Conservation (phyloP, 371 early-diverging fungal genomes). For the Amoeboradix gromovi region DNA sequence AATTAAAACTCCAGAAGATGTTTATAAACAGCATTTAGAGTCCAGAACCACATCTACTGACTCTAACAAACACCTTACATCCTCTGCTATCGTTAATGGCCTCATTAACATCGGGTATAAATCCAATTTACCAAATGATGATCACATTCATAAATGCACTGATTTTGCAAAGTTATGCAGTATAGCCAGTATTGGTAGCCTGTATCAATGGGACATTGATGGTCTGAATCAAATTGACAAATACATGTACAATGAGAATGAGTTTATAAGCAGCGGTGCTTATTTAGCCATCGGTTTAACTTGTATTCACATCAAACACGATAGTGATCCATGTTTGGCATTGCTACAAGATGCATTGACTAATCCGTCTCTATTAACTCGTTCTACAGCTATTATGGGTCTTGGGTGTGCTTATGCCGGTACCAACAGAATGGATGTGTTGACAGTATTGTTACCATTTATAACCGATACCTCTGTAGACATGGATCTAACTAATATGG, state of each 20-base stretch:
- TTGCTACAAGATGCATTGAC: constrained; percentile 55
- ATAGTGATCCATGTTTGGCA: constrained; percentile 72
- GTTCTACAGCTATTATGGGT: constrained; percentile 34
- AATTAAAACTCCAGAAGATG: constrained; percentile 80
- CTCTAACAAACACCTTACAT: constrained; percentile 73
- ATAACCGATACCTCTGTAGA: constrained; percentile 44
- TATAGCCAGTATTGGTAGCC: constrained; percentile 79
- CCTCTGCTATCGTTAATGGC: constrained; percentile 86
- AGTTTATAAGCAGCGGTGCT: constrained; percentile 70
- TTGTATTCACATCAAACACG: constrained; percentile 56
- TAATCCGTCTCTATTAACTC: constrained; percentile 15
- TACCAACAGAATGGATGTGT: constrained; percentile 48
- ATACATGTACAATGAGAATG: constrained; percentile 58
- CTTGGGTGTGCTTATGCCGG: constrained; percentile 81
- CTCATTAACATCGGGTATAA: constrained; percentile 90
- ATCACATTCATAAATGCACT: too few species aligned
- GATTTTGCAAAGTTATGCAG: too few species aligned
- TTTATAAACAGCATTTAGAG: constrained; percentile 83
- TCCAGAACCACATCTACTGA: constrained; percentile 35
- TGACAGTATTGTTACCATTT: constrained; percentile 47
- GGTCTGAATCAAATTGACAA: constrained; percentile 71
- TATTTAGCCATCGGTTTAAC: constrained; percentile 72
- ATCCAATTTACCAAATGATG: too few species aligned
- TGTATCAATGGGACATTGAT: constrained; percentile 77
- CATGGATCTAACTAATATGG: constrained; percentile 67